Evolutionary conservation across 441 rosid genomes (phyloP), one percentile per base, ranked within the genome.

Genomic region (Populus hybrid): DNA sequence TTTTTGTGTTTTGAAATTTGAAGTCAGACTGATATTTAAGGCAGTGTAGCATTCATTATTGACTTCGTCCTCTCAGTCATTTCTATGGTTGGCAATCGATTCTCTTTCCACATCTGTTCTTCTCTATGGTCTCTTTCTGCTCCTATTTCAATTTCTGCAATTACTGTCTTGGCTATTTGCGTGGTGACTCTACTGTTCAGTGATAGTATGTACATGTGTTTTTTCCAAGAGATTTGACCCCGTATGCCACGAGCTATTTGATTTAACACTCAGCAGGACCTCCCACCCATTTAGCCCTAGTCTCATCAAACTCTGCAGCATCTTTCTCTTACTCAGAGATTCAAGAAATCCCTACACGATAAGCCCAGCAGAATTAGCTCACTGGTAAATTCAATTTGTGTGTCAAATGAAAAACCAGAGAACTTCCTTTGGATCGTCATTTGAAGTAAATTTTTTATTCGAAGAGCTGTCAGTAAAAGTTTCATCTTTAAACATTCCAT

Each of bases 31-130:
- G 74, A 73, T 53, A 28, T 72, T 66, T 10, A 67, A 1, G 26
- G 14, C 63, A 21, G 5, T 7, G 11, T 34, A 59, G 21, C 42
- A 57, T 70, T 61, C 2, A n/a, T 20, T 42, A 20, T 75, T 57
- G 74, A 77, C 78, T 72, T 72, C 71, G 57, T 75, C 77, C 24
- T 40, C 40, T 66, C 72, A 69, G 70, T 38, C 69, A 75, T 57
- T 76, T 35, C 32, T 64, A 70, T 57, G n/a, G 69, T 66, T 30
- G 69, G 78, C 69, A 68, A 18, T 74, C 71, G 70, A 78, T 75
- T 67, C 72, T 70, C 42, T 79, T 70, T 72, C 79, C 53, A 26
- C 79, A 3, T 73, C 35, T 42, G 38, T 81, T 74, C 67, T 78
- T 79, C 53, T 8, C 50, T 8, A 32, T 18, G 67, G n/a, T 35